Evolutionary conservation across 208 protist species (phyloP).

Genomic region (Leishmania turanica): DNA sequence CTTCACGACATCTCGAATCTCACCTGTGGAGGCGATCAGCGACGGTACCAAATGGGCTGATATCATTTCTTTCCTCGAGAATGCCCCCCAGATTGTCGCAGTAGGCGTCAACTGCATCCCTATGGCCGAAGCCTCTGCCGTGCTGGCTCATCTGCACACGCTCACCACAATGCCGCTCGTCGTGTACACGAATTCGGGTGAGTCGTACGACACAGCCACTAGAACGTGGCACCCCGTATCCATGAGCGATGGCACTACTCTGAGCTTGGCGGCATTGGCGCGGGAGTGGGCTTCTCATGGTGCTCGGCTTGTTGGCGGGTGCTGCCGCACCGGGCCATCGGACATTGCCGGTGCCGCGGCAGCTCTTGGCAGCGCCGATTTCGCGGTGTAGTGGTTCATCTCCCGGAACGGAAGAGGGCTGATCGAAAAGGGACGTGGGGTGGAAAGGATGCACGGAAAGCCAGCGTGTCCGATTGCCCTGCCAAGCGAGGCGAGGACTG

Average conservation of each 20-base stretch:
- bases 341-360: slow-evolving; percentile 22
- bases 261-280: slow-evolving; percentile 26
- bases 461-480: neutral
- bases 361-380: slow-evolving; percentile 6
- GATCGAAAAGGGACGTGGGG: neutral
- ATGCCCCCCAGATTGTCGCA: slow-evolving; percentile 37
- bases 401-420: neutral
- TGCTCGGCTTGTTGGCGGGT: slow-evolving; percentile 55
- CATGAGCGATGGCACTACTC: neutral
- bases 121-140: slow-evolving; percentile 21
- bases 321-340: slow-evolving; percentile 38
- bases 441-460: neutral
- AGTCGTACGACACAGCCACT: slow-evolving; percentile 38
- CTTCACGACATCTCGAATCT: slow-evolving; percentile 39
- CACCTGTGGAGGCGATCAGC: slow-evolving; percentile 28
- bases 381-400: slow-evolving; percentile 1
- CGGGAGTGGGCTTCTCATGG: slow-evolving; percentile 30
- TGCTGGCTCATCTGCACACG: slow-evolving; percentile 31
- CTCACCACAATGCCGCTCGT: slow-evolving; percentile 57
- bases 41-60: slow-evolving; percentile 44
- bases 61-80: slow-evolving; percentile 38
- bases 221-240: slow-evolving; percentile 35
- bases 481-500: neutral
- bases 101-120: slow-evolving; percentile 69
- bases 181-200: slow-evolving; percentile 66